These are phyloP conservation scores for Marchantia polymorpha DNA, from an alignment of 225 moss, liverwort and hornwort species.

Conservation along the genomic window DNA sequence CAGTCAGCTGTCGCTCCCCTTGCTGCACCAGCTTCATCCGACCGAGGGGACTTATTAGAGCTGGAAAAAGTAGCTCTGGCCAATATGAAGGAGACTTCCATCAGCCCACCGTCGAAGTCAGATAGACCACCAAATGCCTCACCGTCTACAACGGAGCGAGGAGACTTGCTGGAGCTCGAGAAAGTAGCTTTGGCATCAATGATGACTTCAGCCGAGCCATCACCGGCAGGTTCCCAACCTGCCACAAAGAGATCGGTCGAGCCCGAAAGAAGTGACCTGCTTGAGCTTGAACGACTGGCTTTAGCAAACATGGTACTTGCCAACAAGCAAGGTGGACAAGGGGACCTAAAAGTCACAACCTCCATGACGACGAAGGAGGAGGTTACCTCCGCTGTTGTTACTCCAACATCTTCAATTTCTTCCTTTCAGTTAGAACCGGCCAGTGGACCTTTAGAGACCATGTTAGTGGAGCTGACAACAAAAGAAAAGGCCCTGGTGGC, in stretches of 20 bases:
- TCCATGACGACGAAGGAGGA: neutral
- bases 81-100: neutral
- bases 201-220: neutral
- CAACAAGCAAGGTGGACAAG: neutral
- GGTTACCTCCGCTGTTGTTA: neutral
- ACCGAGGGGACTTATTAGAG: conserved; percentile 12
- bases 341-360: neutral
- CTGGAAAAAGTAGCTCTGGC: conserved; percentile 19
- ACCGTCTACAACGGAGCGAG: neutral
- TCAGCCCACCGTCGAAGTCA: too few species aligned
- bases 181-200: conserved; percentile 13
- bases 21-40: neutral
- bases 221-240: neutral
- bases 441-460: conserved; percentile 18
- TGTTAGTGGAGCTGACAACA: conserved; percentile 32
- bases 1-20: neutral
- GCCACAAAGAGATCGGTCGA: neutral
- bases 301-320: conserved; percentile 14
- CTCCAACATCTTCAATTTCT: conserved; percentile 29
- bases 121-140: neutral
- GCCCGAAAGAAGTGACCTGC: neutral
- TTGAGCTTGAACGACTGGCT: conserved; percentile 22
- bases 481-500: conserved; percentile 32
- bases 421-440: conserved; percentile 13
- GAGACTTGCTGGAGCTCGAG: conserved; percentile 19